phyloP scores from a whole-genome alignment of 495 filamentous ascomycete species.

The Penicillium bialowiezense region DNA sequence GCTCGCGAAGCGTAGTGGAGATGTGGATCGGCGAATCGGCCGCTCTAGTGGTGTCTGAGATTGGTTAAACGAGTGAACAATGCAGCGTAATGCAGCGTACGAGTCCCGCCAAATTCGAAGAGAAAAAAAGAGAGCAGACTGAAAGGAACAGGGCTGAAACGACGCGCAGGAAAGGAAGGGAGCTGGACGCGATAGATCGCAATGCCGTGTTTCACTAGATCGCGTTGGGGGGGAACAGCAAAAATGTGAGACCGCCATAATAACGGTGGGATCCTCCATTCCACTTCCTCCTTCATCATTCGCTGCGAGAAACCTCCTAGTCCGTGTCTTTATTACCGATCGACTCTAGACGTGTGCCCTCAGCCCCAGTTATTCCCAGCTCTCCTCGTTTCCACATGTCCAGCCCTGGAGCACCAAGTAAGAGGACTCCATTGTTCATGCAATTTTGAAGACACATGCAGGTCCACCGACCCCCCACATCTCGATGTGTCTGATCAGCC shows the following conservation, averaged over 20 bases:
- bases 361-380: neutral
- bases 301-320: neutral
- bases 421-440: too few species aligned
- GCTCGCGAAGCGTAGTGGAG: slow-evolving; percentile 3
- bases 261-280: neutral
- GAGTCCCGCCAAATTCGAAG: too few species aligned
- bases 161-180: too few species aligned
- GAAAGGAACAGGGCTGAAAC: neutral
- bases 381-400: neutral
- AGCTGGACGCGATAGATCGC: neutral
- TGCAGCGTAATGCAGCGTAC: too few species aligned
- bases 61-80: slow-evolving; percentile 6
- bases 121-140: too few species aligned
- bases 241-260: slow-evolving; percentile 29
- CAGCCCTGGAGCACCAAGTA: too few species aligned
- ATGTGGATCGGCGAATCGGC: slow-evolving; percentile 2
- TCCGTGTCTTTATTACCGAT: slow-evolving; percentile 1
- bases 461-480: slow-evolving; percentile 17
- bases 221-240: slow-evolving; percentile 10
- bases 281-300: neutral
- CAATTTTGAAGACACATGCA: slow-evolving; percentile 15
- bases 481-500: slow-evolving; percentile 5
- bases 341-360: neutral
- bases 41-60: neutral
- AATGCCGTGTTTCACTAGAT: slow-evolving; percentile 20